phyloP scores from a whole-genome alignment of 257 asterid genomes.

The Solanum commersonii region DNA sequence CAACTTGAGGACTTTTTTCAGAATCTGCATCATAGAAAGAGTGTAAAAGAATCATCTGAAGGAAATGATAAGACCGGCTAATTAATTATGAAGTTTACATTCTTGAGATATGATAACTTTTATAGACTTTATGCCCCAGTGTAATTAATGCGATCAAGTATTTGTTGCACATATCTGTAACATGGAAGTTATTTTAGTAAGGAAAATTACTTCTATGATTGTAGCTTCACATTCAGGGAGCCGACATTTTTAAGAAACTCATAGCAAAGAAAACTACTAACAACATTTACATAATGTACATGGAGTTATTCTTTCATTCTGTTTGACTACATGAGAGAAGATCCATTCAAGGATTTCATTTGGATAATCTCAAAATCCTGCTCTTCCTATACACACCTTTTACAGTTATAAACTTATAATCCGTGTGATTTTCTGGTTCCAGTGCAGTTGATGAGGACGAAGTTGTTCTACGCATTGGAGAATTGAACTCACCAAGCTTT shows the following conservation, averaged over 20 bases:
- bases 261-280: background rate
- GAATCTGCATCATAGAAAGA: background rate
- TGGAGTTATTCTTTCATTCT: background rate
- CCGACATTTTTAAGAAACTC: background rate
- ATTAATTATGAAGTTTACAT: background rate
- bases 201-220: background rate
- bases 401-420: background rate
- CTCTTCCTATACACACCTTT: background rate
- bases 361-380: background rate
- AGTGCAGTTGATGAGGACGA: conserved; percentile 11
- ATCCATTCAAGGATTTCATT: background rate
- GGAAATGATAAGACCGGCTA: background rate
- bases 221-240: background rate
- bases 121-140: background rate
- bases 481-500: conserved; percentile 4
- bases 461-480: conserved; percentile 7
- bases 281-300: background rate
- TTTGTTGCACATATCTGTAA: background rate
- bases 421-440: background rate
- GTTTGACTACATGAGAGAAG: background rate
- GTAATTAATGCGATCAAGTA: background rate
- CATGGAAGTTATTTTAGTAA: background rate
- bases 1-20: background rate
- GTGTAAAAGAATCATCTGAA: background rate
- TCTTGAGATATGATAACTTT: background rate